Evolutionary conservation across 176 grass and related monocot species (phyloP).

Genomic region (Zea mays): Zm-B73-REFERENCE-NAM-5.0 NC_050103.1:181585501-181586000

Average conservation of each 20-base stretch:
- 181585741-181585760: too few species aligned
- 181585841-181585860: not conserved
- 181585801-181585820: not conserved
- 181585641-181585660: not conserved
- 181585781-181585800: too few species aligned
- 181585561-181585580: conserved; percentile 19
- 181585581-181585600: not conserved
- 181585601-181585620: conserved; percentile 1
- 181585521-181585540: not conserved
- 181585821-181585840: not conserved
- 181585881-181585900: not conserved
- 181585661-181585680: not conserved
- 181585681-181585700: not conserved
- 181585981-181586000: too few species aligned
- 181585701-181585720: too few species aligned
- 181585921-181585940: conserved; percentile 24
- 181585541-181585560: not conserved
- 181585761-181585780: too few species aligned
- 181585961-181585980: too few species aligned
- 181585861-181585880: too few species aligned
- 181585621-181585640: not conserved
- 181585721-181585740: too few species aligned
- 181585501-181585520: conserved; percentile 16
- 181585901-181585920: not conserved
- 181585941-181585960: conserved; percentile 1